phyloP scores from a whole-genome alignment of 2,329 filamentous ascomycete species.

The Dendryphion nanum region DNA sequence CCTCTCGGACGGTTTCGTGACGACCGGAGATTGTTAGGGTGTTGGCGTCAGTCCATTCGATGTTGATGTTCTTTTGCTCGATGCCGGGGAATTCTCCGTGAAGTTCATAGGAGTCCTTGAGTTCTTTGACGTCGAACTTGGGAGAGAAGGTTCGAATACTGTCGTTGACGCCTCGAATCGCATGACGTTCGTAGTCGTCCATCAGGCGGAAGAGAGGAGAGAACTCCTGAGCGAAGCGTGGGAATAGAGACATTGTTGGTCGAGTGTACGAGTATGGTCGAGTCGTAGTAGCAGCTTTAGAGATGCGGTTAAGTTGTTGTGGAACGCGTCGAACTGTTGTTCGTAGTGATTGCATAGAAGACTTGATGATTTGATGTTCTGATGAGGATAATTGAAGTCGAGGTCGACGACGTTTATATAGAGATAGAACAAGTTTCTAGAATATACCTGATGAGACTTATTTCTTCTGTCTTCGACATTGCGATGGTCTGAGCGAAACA shows the following conservation, averaged over 20 bases:
- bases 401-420: conserved; percentile 27
- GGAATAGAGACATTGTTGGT: conserved; percentile 43
- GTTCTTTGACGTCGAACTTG: conserved; percentile 76
- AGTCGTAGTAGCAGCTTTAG: conserved; percentile 19
- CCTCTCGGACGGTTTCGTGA: conserved; percentile 62
- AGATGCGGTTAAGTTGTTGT: conserved; percentile 28
- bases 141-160: conserved; percentile 63
- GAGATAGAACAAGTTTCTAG: conserved; percentile 18
- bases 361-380: conserved; percentile 18
- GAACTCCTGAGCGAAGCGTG: conserved; percentile 41
- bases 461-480: not conserved
- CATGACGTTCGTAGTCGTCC: conserved; percentile 46
- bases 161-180: conserved; percentile 25
- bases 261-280: conserved; percentile 22
- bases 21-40: conserved; percentile 70
- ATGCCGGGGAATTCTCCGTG: conserved; percentile 78
- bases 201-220: conserved; percentile 48
- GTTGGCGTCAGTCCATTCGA: conserved; percentile 76
- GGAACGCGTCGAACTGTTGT: conserved; percentile 30
- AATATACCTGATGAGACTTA: conserved; percentile 19
- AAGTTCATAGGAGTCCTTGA: conserved; percentile 67
- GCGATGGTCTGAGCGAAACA: conserved; percentile 5
- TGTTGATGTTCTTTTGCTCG: conserved; percentile 69
- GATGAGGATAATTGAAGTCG: conserved; percentile 16
- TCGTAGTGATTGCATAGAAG: conserved; percentile 39